Conservation (phyloP, 495 filamentous ascomycete genomes). For the Xylaria sp. region DNA sequence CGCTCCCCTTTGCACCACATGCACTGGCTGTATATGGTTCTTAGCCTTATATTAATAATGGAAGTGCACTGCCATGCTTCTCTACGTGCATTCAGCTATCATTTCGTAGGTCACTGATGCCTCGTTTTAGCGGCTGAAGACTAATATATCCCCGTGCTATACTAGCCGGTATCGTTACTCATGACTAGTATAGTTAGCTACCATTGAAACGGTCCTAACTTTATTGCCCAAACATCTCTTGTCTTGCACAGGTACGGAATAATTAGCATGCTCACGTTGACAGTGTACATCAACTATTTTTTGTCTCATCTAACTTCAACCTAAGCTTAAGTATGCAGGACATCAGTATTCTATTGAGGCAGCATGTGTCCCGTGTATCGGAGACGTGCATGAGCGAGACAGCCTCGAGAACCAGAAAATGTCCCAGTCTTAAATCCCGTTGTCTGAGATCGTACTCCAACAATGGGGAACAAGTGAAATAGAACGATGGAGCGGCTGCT, state of each 20-base stretch:
- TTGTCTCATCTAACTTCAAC: neutral
- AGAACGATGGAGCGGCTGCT: neutral
- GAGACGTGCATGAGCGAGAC: conserved; percentile 13
- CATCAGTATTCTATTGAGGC: neutral
- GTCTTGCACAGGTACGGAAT: neutral
- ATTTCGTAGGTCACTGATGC: neutral
- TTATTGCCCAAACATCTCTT: neutral
- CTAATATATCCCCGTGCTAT: neutral
- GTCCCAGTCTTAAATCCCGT: conserved; percentile 10
- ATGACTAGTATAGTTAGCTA: neutral
- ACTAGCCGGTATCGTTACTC: neutral
- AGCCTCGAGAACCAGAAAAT: conserved; percentile 7
- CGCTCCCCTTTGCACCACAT: conserved; percentile 4
- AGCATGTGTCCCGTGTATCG: neutral
- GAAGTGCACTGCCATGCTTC: conserved; percentile 6
- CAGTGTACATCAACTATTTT: neutral
- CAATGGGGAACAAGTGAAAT: neutral
- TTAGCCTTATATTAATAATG: neutral
- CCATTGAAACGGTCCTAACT: neutral
- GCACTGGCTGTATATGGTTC: neutral
- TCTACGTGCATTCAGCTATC: neutral
- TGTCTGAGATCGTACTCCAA: conserved; percentile 4
- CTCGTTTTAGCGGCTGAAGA: neutral
- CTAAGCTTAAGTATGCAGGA: neutral
- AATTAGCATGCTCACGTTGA: neutral